phyloP scores from a whole-genome alignment of 2,329 filamentous ascomycete species.

The Tricladium varicosporioides region DNA sequence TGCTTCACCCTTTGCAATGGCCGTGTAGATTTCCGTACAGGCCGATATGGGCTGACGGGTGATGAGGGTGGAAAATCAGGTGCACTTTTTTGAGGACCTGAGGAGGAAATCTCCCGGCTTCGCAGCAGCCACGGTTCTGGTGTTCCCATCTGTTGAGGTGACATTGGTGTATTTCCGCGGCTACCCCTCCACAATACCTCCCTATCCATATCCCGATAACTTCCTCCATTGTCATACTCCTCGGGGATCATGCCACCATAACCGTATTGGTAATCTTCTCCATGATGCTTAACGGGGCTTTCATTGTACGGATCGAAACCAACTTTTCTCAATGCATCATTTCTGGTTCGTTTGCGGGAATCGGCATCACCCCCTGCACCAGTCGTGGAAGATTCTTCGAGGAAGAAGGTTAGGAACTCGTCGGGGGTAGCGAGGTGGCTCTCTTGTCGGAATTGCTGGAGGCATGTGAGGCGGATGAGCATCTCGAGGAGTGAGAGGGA shows the following conservation, averaged over 20 bases:
- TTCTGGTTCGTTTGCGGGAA: slow-evolving; percentile 56
- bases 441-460: slow-evolving; percentile 73
- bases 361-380: slow-evolving; percentile 62
- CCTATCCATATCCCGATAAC: not conserved
- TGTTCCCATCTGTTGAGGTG: slow-evolving; percentile 13
- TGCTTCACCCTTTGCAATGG: slow-evolving; percentile 26
- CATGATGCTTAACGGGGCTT: slow-evolving; percentile 59
- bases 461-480: slow-evolving; percentile 66
- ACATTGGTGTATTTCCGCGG: slow-evolving; percentile 11
- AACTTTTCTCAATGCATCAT: slow-evolving; percentile 59
- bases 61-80: slow-evolving; percentile 18
- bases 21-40: slow-evolving; percentile 19
- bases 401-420: slow-evolving; percentile 72
- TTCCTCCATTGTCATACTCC: slow-evolving; percentile 9
- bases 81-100: slow-evolving; percentile 10
- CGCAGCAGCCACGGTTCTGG: slow-evolving; percentile 27
- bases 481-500: slow-evolving; percentile 72
- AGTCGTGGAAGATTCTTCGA: slow-evolving; percentile 64
- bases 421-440: slow-evolving; percentile 70
- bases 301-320: slow-evolving; percentile 74
- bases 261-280: slow-evolving; percentile 55
- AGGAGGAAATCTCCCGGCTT: slow-evolving; percentile 16
- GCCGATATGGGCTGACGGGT: slow-evolving; percentile 27
- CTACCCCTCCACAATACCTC: slow-evolving; percentile 10
- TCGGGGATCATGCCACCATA: slow-evolving; percentile 23